Conservation (phyloP, 495 filamentous ascomycete genomes). For the Trichoderma parareesei region DNA sequence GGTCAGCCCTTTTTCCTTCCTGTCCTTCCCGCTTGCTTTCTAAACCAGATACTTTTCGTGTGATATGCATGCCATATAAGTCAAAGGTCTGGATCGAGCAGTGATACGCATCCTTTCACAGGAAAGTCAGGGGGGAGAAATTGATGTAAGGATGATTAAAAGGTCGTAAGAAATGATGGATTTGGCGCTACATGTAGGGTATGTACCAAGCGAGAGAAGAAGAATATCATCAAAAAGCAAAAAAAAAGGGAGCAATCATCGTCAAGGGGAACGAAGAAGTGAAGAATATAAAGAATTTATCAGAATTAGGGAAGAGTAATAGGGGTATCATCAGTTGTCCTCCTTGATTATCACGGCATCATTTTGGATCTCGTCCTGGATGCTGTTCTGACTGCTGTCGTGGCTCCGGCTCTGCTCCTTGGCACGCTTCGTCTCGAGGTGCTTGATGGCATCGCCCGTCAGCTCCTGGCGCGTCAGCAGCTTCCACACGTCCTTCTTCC, state of each 20-base stretch:
- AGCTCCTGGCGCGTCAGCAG: slow-evolving; percentile 63
- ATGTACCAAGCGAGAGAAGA: no score
- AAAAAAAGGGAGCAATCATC: no score
- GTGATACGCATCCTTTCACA: no score
- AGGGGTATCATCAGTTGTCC: background rate
- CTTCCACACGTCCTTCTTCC: slow-evolving; percentile 78
- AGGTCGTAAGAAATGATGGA: no score
- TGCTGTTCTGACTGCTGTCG: slow-evolving; percentile 5
- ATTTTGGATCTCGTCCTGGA: background rate
- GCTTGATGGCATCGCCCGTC: slow-evolving; percentile 63
- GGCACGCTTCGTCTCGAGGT: slow-evolving; percentile 55
- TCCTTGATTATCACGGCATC: background rate
- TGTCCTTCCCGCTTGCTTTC: background rate
- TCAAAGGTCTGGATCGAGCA: no score
- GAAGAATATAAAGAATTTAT: background rate
- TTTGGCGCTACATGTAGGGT: no score
- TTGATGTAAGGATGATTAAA: no score
- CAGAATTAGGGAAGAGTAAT: background rate
- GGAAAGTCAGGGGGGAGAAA: no score
- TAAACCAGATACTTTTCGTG: no score
- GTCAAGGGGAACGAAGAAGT: background rate
- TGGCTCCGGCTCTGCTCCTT: slow-evolving; percentile 24
- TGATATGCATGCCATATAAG: background rate
- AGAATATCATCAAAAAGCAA: no score
- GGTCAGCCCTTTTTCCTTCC: background rate